A percentile compares a stretch with the other conserved stretches of the same genome.
Conservation (phyloP, 345 rosid genomes). For the Brassica carinata region DNA sequence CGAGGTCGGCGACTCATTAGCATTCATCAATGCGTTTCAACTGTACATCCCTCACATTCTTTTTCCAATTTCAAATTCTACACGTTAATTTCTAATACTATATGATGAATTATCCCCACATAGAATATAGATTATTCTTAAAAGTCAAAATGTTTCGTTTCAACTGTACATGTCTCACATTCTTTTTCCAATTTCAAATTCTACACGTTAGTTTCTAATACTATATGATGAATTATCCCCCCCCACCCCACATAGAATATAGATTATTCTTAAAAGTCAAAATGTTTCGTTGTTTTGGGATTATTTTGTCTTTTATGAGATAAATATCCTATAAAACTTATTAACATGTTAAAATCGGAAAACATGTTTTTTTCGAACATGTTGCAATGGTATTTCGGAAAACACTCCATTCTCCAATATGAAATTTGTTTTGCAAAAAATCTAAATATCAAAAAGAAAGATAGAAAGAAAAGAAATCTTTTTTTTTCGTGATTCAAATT, state of each 20-base stretch:
- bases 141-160: neutral
- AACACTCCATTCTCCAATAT: neutral
- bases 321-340: neutral
- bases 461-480: no score
- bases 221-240: neutral
- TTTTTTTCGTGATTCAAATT: no score
- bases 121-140: neutral
- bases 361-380: no score
- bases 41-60: slow-evolving; percentile 7
- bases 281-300: neutral
- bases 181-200: slow-evolving; percentile 8
- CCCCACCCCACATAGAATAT: neutral
- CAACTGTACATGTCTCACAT: slow-evolving; percentile 10
- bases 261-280: neutral
- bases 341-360: neutral
- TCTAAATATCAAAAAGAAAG: no score
- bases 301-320: neutral
- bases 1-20: slow-evolving; percentile 36
- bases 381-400: neutral
- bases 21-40: slow-evolving; percentile 38
- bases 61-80: neutral
- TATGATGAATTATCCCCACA: neutral
- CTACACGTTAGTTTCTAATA: neutral
- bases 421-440: no score
- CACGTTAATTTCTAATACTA: neutral